phyloP scores from a whole-genome alignment of 768 basidiomycete genomes.

The Kwoniella sp. region DNA sequence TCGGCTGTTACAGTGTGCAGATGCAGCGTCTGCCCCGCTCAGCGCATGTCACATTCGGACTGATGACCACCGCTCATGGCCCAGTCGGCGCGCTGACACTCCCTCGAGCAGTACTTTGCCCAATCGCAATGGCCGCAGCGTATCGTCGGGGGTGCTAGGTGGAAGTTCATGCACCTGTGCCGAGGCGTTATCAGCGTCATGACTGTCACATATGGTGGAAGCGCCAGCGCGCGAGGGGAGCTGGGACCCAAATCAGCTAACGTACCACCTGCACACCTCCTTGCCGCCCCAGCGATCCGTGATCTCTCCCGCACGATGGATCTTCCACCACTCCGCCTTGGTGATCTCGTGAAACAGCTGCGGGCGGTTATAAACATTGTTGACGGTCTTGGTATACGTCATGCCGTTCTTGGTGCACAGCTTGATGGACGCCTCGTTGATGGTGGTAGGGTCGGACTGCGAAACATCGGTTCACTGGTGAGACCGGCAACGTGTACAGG shows the following conservation, averaged over 20 bases:
- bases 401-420: slow-evolving; percentile 31
- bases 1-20: not conserved
- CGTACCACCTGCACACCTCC: slow-evolving; percentile 40
- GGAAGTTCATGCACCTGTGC: slow-evolving; percentile 38
- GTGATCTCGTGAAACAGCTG: slow-evolving; percentile 39
- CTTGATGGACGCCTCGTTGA: slow-evolving; percentile 36
- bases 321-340: slow-evolving; percentile 32
- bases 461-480: no score
- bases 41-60: slow-evolving; percentile 24
- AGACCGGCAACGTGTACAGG: no score
- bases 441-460: slow-evolving; percentile 36
- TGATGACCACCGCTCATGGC: slow-evolving; percentile 32
- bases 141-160: slow-evolving; percentile 9
- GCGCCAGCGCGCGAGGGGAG: no score
- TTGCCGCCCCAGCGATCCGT: slow-evolving; percentile 33
- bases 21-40: not conserved
- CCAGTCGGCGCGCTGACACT: slow-evolving; percentile 47
- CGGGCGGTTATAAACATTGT: slow-evolving; percentile 26
- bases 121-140: slow-evolving; percentile 31
- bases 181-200: not conserved
- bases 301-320: slow-evolving; percentile 19
- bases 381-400: slow-evolving; percentile 16
- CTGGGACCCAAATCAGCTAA: not conserved
- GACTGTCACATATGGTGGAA: no score
- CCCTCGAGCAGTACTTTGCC: slow-evolving; percentile 44